Evolutionary conservation across 805 yeast genomes (phyloP).

Genomic region (Myxozyma neotropica): DNA sequence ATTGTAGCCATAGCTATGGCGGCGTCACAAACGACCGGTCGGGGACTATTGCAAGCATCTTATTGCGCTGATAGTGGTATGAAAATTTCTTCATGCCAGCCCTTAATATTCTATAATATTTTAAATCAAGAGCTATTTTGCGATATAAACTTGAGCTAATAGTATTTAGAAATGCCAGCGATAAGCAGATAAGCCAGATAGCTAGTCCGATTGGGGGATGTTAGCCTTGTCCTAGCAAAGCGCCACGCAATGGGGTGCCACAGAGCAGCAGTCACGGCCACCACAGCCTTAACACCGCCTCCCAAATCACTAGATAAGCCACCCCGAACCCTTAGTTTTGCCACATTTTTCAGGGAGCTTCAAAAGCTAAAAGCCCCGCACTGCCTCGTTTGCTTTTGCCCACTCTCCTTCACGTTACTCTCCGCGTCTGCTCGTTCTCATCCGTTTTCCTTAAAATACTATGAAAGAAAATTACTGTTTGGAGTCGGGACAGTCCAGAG

Average conservation of each 20-base stretch:
- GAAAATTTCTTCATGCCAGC: no score
- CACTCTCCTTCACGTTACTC: not conserved
- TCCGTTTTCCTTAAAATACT: not conserved
- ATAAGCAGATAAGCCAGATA: no score
- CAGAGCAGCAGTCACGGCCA: constrained; percentile 10
- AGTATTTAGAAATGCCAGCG: no score
- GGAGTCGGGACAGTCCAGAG: not conserved
- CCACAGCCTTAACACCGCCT: constrained; percentile 9
- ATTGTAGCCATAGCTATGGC: no score
- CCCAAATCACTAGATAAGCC: not conserved
- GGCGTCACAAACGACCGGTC: no score
- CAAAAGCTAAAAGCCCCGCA: constrained; percentile 1
- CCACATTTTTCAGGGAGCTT: not conserved
- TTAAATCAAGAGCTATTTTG: no score
- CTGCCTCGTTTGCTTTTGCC: constrained; percentile 9
- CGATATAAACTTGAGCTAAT: no score
- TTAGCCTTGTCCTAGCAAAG: not conserved
- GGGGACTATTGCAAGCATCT: no score
- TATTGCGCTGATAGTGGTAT: no score
- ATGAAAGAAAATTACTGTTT: not conserved
- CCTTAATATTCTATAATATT: no score
- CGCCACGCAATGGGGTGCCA: not conserved
- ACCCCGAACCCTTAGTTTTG: not conserved
- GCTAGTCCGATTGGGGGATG: no score
- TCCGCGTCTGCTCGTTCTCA: not conserved